Conservation (phyloP, 139 green algal genomes). For the Chlamydomonas asymmetrica region DNA sequence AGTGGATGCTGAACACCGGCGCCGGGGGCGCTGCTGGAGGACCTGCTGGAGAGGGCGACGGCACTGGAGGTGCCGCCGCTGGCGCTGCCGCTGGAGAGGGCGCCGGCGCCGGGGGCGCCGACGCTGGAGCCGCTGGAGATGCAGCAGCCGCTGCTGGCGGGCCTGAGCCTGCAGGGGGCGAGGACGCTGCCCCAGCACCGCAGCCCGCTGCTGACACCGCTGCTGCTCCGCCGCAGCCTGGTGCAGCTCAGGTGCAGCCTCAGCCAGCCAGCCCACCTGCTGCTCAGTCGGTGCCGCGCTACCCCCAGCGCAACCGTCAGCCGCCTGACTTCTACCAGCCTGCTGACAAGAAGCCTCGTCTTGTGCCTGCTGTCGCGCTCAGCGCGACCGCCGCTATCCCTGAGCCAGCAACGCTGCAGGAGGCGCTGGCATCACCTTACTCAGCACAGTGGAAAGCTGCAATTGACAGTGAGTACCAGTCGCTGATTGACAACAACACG, state of each 20-base stretch:
- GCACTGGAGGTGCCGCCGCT: background rate
- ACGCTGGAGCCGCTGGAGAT: too few relatives aligned
- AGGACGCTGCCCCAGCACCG: background rate
- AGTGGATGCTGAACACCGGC: too few relatives aligned
- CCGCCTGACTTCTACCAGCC: background rate
- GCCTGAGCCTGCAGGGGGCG: background rate
- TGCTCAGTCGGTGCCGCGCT: background rate
- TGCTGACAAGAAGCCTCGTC: too few relatives aligned
- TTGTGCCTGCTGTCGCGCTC: background rate
- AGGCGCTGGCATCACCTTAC: background rate
- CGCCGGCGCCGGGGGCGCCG: too few relatives aligned
- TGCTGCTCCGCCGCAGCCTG: too few relatives aligned
- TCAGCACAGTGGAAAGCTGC: conserved; percentile 3
- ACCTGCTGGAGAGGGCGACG: background rate
- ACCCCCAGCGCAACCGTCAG: too few relatives aligned
- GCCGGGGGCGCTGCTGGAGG: too few relatives aligned
- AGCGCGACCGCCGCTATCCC: too few relatives aligned
- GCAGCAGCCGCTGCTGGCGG: too few relatives aligned
- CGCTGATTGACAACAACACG: background rate
- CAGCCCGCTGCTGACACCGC: too few relatives aligned
- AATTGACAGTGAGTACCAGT: conserved; percentile 17
- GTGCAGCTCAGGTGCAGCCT: too few relatives aligned
- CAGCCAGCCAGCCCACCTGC: background rate
- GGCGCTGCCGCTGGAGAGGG: too few relatives aligned
- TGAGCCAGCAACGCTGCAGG: conserved; percentile 2